Percentiles rank a stretch among this genome's conserved stretches.
These are phyloP conservation scores for Metarhizium album DNA, from an alignment of 2,329 filamentous ascomycete species.

Conservation along the genomic window DNA sequence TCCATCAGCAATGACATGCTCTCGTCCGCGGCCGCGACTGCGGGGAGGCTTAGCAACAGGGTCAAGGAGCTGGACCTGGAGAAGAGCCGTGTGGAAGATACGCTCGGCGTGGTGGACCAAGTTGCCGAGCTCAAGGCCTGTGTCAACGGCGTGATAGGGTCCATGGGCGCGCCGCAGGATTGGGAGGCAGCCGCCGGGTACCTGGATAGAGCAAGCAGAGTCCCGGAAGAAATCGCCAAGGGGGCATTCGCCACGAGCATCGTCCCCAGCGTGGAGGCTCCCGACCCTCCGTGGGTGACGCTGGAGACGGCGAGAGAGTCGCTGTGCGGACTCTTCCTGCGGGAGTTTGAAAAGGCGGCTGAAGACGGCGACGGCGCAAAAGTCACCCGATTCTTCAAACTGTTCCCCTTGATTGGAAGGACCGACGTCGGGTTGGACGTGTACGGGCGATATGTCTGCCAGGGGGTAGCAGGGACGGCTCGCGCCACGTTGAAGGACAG, in stretches of 20 bases:
- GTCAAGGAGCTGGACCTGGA: conserved; percentile 85
- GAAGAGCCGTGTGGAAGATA: conserved; percentile 83
- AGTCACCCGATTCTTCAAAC: conserved; percentile 94
- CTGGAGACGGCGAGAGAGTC: conserved; percentile 81
- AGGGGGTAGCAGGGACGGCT: conserved; percentile 79
- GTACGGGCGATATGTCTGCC: conserved; percentile 91
- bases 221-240: conserved; percentile 69
- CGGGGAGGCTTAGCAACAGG: conserved; percentile 71
- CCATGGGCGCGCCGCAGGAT: conserved; percentile 95
- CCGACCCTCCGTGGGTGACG: conserved; percentile 79
- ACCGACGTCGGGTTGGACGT: conserved; percentile 86
- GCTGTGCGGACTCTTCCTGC: conserved; percentile 77
- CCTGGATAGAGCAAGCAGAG: conserved; percentile 68
- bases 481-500: conserved; percentile 68
- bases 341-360: conserved; percentile 90
- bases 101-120: conserved; percentile 85
- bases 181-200: conserved; percentile 96
- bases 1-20: conserved; percentile 87
- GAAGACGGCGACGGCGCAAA: conserved; percentile 76
- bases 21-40: conserved; percentile 72
- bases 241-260: conserved; percentile 84
- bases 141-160: conserved; percentile 84
- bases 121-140: conserved; percentile 95
- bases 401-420: conserved; percentile 87
- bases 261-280: conserved; percentile 91